Conservation (phyloP, 768 basidiomycete species). For the Leccinum imitatum region DNA sequence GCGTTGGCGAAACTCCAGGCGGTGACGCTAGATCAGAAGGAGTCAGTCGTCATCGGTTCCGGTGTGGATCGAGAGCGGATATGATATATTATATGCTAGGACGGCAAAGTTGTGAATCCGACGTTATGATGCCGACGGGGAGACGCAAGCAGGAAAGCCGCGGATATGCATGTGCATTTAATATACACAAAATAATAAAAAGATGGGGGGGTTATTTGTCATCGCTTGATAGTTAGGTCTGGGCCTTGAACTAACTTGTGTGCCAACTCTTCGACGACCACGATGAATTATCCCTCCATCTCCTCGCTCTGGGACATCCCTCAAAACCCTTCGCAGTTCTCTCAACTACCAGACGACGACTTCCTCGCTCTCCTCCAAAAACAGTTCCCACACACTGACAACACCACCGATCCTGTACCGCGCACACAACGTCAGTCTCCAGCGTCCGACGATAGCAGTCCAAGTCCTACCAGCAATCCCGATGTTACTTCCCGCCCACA, state of each 20-base stretch:
- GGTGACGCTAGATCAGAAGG: not conserved
- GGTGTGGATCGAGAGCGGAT: not conserved
- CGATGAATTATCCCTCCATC: constrained; percentile 39
- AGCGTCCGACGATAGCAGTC: constrained; percentile 74
- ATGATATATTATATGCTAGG: not conserved
- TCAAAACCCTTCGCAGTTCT: constrained; percentile 51
- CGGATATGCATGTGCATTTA: constrained; percentile 4
- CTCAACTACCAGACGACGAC: constrained; percentile 70
- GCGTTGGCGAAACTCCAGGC: not conserved
- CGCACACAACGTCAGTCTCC: constrained; percentile 47
- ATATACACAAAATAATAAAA: constrained; percentile 7
- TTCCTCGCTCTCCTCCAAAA: constrained; percentile 77
- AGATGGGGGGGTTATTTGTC: constrained; percentile 7
- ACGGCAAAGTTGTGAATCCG: not conserved
- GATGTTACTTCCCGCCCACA: constrained; percentile 26
- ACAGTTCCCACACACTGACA: constrained; percentile 52
- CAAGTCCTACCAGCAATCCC: constrained; percentile 62
- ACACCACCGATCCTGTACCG: constrained; percentile 46
- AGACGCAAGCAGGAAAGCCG: constrained; percentile 13
- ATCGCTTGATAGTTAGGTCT: not conserved
- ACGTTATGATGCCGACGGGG: constrained; percentile 6
- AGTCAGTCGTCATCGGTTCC: constrained; percentile 1
- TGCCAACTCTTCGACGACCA: constrained; percentile 1
- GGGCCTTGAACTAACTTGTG: not conserved
- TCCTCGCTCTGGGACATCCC: constrained; percentile 69